Base-by-base conservation (phyloP, 495 filamentous ascomycete species). In the Copromyces sp. region DNA sequence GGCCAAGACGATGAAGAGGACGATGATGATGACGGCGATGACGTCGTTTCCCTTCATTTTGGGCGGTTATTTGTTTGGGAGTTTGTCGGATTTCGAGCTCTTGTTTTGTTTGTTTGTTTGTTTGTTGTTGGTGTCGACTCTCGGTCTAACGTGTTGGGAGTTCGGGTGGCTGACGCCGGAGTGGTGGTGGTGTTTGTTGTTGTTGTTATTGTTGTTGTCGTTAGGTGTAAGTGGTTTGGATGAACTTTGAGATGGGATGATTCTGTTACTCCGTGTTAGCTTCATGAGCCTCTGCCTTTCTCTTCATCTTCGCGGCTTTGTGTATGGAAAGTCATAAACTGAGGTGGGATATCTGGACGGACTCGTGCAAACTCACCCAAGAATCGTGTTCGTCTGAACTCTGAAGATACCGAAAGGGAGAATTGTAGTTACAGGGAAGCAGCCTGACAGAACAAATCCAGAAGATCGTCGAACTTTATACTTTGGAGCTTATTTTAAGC, bases 21-120 rank as follows among this genome's bases (percentile, higher is more conserved):
- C 76, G 82, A 94, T 93, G 81, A 94, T 90, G 82, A 94, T 94
- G 80, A 94, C 87, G 40, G 91, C 92, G 81, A 94, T 92, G 78
- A 90, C 87, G 82, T 92, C 87, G 87, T 94, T 94, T 84, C 89
- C 82, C 81, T 92, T 83, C 74, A 90, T 86, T 83, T 84, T 90
- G 69, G 70, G 72, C 68, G 76, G 76, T 68, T 24, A 32, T 29
- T 20, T 14, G 12, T 65, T 73, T 68, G 74, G 71, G 17, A 17
- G 9, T 9, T 37, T 9, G 11, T 39, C 44, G 20, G 65, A 44
- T 71, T 20, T 38, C 12, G 39, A 9, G n/a, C 39, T 47, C 65
- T 72, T n/a, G 7, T 8, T 24, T 24, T 53, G n/a, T 29, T 6
- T 29, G 35, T 37, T 37, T 1, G 11, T 59, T 4, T 14, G 39